Evolutionary conservation across 1,284 basidiomycete genomes (phyloP), one percentile per base, ranked within the genome.

Genomic region (Exobasidium rhododendri): DNA sequence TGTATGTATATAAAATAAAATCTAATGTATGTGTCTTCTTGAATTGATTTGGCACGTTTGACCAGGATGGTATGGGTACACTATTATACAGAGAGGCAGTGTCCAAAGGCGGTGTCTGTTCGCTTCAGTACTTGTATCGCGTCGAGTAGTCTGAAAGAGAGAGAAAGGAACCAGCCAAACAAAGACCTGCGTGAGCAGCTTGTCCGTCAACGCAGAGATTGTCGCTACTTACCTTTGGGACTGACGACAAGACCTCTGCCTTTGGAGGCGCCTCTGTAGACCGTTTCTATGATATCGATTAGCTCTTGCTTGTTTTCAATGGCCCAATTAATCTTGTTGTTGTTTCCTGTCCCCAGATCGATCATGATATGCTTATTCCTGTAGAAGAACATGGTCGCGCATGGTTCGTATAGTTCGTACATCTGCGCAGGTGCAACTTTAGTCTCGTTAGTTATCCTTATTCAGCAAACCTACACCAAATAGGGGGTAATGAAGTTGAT

Each of bases 291-390:
- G 70, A 98, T 94, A 80, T 99, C 96, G 76, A 98, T 94, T 78
- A 98, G 83, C 63, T 73, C 77, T 56, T 79, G 77, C 59, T 74
- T 73, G 61, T 73, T 71, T 44, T 76, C 75, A 40, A 79, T 77
- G 4, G 77, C 76, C 77, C 77, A 79, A 30, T 74, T 75, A 50
- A 97, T 96, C 83, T 99, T 98, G 83, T 98, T 98, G 82, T 99
- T 98, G 83, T 99, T 97, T 83, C 96, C 94, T 55, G 94, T 98
- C 14, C 94, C 94, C 71, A 97, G 83, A 86, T 97, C 94, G 78
- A 98, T 97, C 94, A 98, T 97, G 82, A 98, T 99, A 79, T 99
- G 94, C 81, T 98, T 96, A 83, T 97, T 97, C 45, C 93, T 75
- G 56, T 65, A 76, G 56, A 79, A 76, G 58, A 75, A 68, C 70